Conservation (phyloP, 2,329 filamentous ascomycete species). For the Venturia asperata region DNA sequence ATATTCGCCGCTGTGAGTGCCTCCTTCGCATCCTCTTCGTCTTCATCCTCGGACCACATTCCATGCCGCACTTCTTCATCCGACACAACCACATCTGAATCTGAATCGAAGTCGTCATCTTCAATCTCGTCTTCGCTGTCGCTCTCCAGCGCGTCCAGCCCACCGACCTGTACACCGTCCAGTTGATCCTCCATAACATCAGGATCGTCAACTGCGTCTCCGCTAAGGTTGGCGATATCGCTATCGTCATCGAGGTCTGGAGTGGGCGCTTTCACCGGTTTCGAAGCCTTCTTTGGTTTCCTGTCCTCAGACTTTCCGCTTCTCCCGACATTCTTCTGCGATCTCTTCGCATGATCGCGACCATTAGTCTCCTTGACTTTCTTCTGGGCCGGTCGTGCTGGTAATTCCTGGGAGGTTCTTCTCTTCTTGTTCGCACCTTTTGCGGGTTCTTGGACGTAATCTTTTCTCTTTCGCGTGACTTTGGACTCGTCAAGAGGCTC, state of each 20-base stretch:
- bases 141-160: slow-evolving; percentile 35
- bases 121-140: slow-evolving; percentile 33
- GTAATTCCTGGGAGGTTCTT: slow-evolving; percentile 28
- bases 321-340: slow-evolving; percentile 28
- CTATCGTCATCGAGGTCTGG: slow-evolving; percentile 27
- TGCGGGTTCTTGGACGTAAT: slow-evolving; percentile 38
- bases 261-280: slow-evolving; percentile 22
- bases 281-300: slow-evolving; percentile 26
- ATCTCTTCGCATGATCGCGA: slow-evolving; percentile 28
- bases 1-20: slow-evolving; percentile 94
- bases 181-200: slow-evolving; percentile 43
- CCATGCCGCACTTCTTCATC: slow-evolving; percentile 41
- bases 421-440: slow-evolving; percentile 35
- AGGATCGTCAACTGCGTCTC: slow-evolving; percentile 32
- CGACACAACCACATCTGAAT: slow-evolving; percentile 52
- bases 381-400: slow-evolving; percentile 24
- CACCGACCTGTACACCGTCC: slow-evolving; percentile 34
- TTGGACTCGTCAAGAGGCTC: slow-evolving; percentile 68
- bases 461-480: slow-evolving; percentile 80
- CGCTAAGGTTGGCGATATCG: slow-evolving; percentile 26
- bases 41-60: slow-evolving; percentile 94
- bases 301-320: slow-evolving; percentile 31
- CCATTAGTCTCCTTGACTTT: slow-evolving; percentile 24
- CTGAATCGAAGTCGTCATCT: slow-evolving; percentile 35
- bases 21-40: slow-evolving; percentile 81